Percentiles rank a stretch among this genome's conserved stretches.
These are phyloP conservation scores for Diplodia seriata DNA, from an alignment of 2,329 filamentous ascomycete genomes.

Conservation along the genomic window DNA sequence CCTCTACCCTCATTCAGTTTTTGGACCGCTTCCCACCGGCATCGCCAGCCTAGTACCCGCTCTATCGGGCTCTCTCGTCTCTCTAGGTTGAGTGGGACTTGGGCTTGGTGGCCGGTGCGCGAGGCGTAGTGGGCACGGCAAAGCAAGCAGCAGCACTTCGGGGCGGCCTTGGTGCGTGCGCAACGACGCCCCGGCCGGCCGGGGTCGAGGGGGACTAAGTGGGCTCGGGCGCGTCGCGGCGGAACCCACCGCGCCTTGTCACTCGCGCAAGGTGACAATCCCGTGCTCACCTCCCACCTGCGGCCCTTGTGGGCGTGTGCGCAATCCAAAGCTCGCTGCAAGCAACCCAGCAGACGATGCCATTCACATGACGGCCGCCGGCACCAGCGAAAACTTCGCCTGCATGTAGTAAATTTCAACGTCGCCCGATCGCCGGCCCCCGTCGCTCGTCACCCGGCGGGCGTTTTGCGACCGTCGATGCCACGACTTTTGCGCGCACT, in stretches of 20 bases:
- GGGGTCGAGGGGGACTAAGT: not conserved
- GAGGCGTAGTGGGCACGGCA: slow-evolving; percentile 1
- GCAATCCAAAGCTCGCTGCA: slow-evolving; percentile 29
- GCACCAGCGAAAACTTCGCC: slow-evolving; percentile 41
- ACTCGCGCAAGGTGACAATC: slow-evolving; percentile 32
- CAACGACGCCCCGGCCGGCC: not conserved
- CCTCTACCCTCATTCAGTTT: not conserved
- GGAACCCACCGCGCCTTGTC: not conserved
- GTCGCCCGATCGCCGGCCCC: slow-evolving; percentile 39
- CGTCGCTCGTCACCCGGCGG: not conserved
- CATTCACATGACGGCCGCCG: slow-evolving; percentile 49
- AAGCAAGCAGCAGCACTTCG: too few relatives aligned
- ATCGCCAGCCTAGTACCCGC: slow-evolving; percentile 9
- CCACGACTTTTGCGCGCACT: not conserved
- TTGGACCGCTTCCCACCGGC: not conserved
- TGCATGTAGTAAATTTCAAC: slow-evolving; percentile 51
- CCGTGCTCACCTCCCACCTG: slow-evolving; percentile 31
- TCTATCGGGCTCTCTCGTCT: not conserved
- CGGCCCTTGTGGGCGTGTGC: slow-evolving; percentile 27
- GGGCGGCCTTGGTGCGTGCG: not conserved
- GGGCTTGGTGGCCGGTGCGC: not conserved
- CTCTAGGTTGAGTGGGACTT: not conserved
- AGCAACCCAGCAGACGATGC: slow-evolving; percentile 46
- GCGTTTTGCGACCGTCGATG: slow-evolving; percentile 1
- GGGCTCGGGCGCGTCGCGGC: slow-evolving; percentile 1